phyloP scores from a whole-genome alignment of 2,329 filamentous ascomycete species.

The Xylaria sp. region DNA sequence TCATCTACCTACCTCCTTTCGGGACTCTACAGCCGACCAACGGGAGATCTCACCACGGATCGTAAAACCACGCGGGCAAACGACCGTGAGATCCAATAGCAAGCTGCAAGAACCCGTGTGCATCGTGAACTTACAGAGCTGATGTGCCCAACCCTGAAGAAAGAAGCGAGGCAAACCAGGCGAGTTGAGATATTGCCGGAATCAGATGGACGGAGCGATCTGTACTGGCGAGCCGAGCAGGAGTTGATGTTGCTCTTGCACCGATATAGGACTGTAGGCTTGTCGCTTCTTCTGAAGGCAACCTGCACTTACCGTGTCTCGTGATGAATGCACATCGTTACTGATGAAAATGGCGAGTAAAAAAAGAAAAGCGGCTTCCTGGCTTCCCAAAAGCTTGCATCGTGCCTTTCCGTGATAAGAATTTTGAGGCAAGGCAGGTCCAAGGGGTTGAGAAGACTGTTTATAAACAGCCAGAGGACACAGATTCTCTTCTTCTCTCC shows the following conservation, averaged over 20 bases:
- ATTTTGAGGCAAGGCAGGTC: background rate
- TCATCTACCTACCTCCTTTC: background rate
- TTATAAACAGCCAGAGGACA: conserved; percentile 4
- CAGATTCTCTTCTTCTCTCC: background rate
- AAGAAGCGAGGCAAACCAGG: background rate
- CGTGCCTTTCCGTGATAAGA: background rate
- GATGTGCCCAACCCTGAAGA: too few relatives aligned
- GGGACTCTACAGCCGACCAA: background rate
- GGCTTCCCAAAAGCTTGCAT: background rate
- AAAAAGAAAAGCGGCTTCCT: background rate
- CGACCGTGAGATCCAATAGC: background rate
- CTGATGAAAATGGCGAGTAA: background rate
- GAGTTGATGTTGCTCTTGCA: background rate
- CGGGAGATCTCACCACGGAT: background rate
- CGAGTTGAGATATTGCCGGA: background rate
- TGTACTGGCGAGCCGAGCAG: background rate
- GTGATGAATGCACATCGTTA: background rate
- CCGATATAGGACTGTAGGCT: background rate
- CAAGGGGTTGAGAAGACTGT: background rate
- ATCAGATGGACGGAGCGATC: background rate
- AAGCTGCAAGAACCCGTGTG: background rate
- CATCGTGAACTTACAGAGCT: too few relatives aligned
- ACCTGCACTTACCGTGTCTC: conserved; percentile 3
- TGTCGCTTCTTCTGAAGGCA: background rate
- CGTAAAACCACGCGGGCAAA: background rate